Percentiles rank a stretch among this genome's conserved stretches.
phyloP scores from a whole-genome alignment of 345 rosid species.

The Boechera divaricarpa region DNA sequence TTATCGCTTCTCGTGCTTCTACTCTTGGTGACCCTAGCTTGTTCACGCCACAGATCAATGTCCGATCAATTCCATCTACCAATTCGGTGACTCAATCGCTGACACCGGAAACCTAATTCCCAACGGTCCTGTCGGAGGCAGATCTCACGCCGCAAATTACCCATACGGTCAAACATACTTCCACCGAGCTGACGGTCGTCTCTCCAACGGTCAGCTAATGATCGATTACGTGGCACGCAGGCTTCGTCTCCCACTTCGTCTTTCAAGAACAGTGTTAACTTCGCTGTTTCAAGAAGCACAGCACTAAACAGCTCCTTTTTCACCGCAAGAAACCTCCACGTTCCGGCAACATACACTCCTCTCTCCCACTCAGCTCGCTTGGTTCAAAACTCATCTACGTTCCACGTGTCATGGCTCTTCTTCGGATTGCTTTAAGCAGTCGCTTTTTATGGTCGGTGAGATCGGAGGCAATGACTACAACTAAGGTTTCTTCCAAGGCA shows the following conservation, averaged over 20 bases:
- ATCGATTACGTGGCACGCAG: constrained; percentile 40
- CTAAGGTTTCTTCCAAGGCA: constrained; percentile 43
- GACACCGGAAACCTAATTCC: constrained; percentile 46
- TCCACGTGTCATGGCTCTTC: constrained; percentile 27
- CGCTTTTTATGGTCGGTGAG: constrained; percentile 48
- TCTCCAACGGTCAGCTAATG: constrained; percentile 45
- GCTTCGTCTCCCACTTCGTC: constrained; percentile 37
- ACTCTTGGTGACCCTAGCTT: constrained; percentile 2
- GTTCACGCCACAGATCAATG: constrained; percentile 12
- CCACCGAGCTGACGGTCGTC: constrained; percentile 43
- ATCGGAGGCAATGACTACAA: constrained; percentile 52
- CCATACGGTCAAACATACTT: constrained; percentile 49
- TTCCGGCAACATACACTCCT: constrained; percentile 44
- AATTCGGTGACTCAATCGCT: constrained; percentile 42
- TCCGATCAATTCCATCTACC: constrained; percentile 32
- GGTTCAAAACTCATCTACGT: constrained; percentile 44
- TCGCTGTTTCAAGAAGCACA: constrained; percentile 48
- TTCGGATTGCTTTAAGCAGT: constrained; percentile 26
- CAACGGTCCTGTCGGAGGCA: constrained; percentile 19
- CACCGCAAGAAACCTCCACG: constrained; percentile 20
- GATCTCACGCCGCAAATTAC: constrained; percentile 17
- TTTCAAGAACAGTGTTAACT: constrained; percentile 43
- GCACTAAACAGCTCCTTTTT: constrained; percentile 33
- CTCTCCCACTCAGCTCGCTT: constrained; percentile 41
- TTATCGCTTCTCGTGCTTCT: constrained; percentile 23